A percentile compares a stretch with the other conserved stretches of the same genome.
Evolutionary conservation across 1,284 basidiomycete species (phyloP).

Genomic region (Gymnopus androsaceus): DNA sequence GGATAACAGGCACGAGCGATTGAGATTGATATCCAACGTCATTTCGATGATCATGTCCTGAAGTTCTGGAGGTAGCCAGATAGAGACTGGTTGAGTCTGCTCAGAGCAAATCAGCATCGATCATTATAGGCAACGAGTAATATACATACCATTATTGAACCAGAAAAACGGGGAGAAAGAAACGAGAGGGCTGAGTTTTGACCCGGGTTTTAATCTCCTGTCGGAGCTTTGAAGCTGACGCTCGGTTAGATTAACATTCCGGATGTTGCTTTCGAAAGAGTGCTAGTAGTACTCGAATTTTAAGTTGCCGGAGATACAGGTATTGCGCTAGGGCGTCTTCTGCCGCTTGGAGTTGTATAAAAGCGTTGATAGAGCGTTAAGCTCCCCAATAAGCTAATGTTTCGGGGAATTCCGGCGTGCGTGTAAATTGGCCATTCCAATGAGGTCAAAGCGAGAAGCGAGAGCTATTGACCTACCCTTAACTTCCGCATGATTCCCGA

Average conservation of each 20-base stretch:
- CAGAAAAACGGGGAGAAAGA: not conserved
- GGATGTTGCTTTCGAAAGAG: not conserved
- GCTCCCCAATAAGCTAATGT: too few relatives aligned
- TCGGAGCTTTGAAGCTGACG: not conserved
- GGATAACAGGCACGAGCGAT: not conserved
- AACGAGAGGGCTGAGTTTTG: not conserved
- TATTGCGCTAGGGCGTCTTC: not conserved
- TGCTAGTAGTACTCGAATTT: not conserved
- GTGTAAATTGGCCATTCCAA: too few relatives aligned
- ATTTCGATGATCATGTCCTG: constrained; percentile 12
- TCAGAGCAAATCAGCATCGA: not conserved
- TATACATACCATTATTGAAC: not conserved
- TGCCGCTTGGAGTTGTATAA: too few relatives aligned
- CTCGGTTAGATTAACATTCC: not conserved
- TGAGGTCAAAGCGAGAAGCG: too few relatives aligned
- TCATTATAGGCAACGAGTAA: not conserved
- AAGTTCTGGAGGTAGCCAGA: constrained; percentile 9
- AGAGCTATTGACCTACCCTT: too few relatives aligned
- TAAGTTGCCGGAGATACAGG: not conserved
- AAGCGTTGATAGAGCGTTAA: too few relatives aligned
- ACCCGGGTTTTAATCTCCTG: not conserved
- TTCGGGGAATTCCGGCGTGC: too few relatives aligned
- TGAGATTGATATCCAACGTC: not conserved
- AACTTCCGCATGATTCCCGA: too few relatives aligned
- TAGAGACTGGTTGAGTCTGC: not conserved